These are phyloP conservation scores for Arachis stenosperma DNA, from an alignment of 306 rosid species.

Conservation along the genomic window DNA sequence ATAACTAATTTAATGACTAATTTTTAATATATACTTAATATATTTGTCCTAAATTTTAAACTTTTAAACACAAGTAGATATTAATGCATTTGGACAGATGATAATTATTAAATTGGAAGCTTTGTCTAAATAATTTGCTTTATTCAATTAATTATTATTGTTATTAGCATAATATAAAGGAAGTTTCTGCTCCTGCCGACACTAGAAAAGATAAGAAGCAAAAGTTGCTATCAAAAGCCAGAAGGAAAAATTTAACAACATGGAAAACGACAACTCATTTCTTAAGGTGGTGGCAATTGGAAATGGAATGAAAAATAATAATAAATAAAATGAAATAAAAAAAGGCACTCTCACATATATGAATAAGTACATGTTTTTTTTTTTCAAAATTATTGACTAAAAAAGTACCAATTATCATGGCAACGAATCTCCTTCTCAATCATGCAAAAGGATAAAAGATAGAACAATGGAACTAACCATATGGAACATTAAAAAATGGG, in stretches of 20 bases:
- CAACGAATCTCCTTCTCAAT: constrained; percentile 32
- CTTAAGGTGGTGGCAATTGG: constrained; percentile 38
- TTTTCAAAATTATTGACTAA: constrained; percentile 35
- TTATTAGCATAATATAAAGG: neutral
- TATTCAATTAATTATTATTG: too few relatives aligned
- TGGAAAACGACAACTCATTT: constrained; percentile 42
- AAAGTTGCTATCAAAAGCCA: constrained; percentile 40
- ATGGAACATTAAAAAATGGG: neutral
- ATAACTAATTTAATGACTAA: too few relatives aligned
- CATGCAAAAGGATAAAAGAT: constrained; percentile 13
- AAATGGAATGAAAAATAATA: neutral
- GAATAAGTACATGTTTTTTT: constrained; percentile 14
- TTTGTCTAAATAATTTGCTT: too few relatives aligned
- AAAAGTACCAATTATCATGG: constrained; percentile 31
- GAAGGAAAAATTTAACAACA: constrained; percentile 30
- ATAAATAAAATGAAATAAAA: neutral
- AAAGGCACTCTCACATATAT: neutral
- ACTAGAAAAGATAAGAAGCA: constrained; percentile 28
- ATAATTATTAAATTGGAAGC: too few relatives aligned
- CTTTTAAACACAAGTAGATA: too few relatives aligned
- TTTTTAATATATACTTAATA: too few relatives aligned
- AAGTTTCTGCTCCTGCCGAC: constrained; percentile 46
- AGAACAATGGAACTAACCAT: constrained; percentile 10
- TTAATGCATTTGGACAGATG: too few relatives aligned
- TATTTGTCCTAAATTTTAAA: too few relatives aligned